Evolutionary conservation across 805 yeast genomes (phyloP).

Genomic region (Cyberlindnera suaveolens): DNA sequence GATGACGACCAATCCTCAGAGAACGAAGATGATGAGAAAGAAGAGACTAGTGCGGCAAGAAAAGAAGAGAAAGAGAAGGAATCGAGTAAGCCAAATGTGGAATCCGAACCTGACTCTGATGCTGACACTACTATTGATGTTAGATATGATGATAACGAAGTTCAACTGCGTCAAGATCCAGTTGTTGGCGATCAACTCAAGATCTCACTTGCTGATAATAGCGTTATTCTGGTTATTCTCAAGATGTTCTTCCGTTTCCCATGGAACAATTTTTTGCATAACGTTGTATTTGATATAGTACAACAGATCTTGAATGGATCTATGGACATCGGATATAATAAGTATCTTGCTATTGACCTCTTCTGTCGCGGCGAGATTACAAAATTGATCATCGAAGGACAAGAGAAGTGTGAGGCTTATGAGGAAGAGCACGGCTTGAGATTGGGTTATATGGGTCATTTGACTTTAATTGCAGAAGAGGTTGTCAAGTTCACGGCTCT

Average conservation of each 20-base stretch:
- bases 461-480: conserved; percentile 90
- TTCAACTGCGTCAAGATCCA: conserved; percentile 44
- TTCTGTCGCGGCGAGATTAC: conserved; percentile 60
- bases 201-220: conserved; percentile 71
- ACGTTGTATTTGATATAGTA: conserved; percentile 92
- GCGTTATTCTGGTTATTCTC: conserved; percentile 61
- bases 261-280: conserved; percentile 96
- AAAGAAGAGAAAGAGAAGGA: background rate
- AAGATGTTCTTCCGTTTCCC: conserved; percentile 78
- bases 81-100: conserved; percentile 8
- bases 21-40: conserved; percentile 17
- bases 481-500: conserved; percentile 70
- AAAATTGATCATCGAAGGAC: conserved; percentile 55
- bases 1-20: conserved; percentile 1
- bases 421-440: conserved; percentile 58
- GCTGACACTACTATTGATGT: conserved; percentile 23
- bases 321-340: conserved; percentile 79
- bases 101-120: conserved; percentile 24
- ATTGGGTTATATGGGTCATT: conserved; percentile 96
- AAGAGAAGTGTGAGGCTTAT: conserved; percentile 49
- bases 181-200: conserved; percentile 87
- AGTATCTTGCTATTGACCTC: conserved; percentile 64
- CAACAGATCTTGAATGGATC: conserved; percentile 92
- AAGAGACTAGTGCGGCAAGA: background rate
- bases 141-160: conserved; percentile 33